Base-by-base conservation (phyloP, 2,329 filamentous ascomycete species). In the Cladobotryum mycophilum region DNA sequence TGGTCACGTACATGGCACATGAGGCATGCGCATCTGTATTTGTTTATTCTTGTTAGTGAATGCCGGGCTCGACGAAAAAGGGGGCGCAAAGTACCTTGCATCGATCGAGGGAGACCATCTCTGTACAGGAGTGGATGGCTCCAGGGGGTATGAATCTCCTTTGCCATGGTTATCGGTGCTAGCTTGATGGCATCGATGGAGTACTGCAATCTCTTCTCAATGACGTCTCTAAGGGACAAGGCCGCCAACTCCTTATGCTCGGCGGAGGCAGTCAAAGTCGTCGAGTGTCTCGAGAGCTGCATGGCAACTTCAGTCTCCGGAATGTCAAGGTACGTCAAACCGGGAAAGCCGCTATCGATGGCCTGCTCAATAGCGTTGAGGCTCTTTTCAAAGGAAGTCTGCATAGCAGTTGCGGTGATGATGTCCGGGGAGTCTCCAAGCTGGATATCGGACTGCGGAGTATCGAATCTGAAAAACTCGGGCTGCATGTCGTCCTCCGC, bases 181-280 rank as follows among this genome's bases (percentile, higher is more conserved):
- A 74, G 70, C 41, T 75, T 73, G 14, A 82, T 71, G 59, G 76
- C 73, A 47, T 79, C 75, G 12, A 82, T 69, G 1, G 76, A 70
- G 47, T 65, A 74, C 35, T 63, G 58, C 1, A 75, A 58, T 3
- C 67, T 74, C 54, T 60, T 52, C 33, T 56, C 33, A 47, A 69
- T 55, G 45, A 64, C 41, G 43, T 63, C 49, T 22, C 62, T 40
- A 45, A 63, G 8, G 50, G 55, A 6, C 57, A 58, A 35, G 43
- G 42, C 12, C 6, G 25, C 25, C 25, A 64, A 53, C 3, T 55
- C 55, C 42, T 40, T 57, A 2, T 55, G 55, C 5, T 30, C 25
- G 25, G 58, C 53, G 2, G 64, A 61, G 11, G 60, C 56, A 25
- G 56, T 48, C 40, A 64, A 41, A 6, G 56, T 38, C 13, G 57